These are phyloP conservation scores for Sugiyamaella novakii DNA, from an alignment of 1,139 yeast species.

Conservation along the genomic window DNA sequence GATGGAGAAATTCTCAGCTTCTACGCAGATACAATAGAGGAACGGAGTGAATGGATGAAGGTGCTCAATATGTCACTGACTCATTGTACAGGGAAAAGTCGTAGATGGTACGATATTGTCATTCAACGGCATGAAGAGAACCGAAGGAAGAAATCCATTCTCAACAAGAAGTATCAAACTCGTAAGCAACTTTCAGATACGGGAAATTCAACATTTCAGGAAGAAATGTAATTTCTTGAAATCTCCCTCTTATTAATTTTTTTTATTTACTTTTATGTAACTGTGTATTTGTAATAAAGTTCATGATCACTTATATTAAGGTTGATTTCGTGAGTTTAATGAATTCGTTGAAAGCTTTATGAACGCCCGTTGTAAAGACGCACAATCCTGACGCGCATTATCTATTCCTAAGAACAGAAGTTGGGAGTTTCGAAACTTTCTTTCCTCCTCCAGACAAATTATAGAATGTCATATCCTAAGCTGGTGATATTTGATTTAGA, in stretches of 20 bases:
- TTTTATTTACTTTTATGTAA: conserved; percentile 1
- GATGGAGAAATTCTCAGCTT: conserved; percentile 68
- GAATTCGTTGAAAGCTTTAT: no score
- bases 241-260: neutral
- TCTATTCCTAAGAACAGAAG: neutral
- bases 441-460: neutral
- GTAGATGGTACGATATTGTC: conserved; percentile 41
- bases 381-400: no score
- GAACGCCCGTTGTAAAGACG: no score
- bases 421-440: neutral
- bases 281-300: conserved; percentile 6
- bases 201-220: conserved; percentile 24
- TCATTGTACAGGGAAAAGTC: conserved; percentile 34
- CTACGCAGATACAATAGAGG: conserved; percentile 59
- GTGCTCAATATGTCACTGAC: conserved; percentile 35
- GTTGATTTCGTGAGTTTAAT: neutral
- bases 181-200: conserved; percentile 21
- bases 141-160: conserved; percentile 18
- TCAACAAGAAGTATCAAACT: conserved; percentile 22
- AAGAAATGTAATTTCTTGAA: conserved; percentile 17
- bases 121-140: conserved; percentile 27
- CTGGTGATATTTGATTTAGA: conserved; percentile 75
- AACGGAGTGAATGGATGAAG: conserved; percentile 57
- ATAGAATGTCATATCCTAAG: conserved; percentile 46
- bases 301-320: neutral